These are phyloP conservation scores for Rhododendron molle DNA, from an alignment of 148 eudicot genomes.

Conservation along the genomic window DNA sequence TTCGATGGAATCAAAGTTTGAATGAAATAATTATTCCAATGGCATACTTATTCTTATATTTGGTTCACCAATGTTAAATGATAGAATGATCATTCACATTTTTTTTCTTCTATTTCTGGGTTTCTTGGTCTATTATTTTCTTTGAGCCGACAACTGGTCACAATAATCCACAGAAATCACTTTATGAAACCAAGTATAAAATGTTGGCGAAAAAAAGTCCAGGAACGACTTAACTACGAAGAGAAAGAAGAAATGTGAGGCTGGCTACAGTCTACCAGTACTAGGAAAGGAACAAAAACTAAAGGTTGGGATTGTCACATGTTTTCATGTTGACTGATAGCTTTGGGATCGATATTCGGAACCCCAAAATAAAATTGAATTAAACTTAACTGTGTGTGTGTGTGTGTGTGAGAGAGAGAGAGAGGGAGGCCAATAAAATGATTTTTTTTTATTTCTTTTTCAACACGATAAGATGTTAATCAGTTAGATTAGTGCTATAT, in stretches of 20 bases:
- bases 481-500: too few relatives aligned
- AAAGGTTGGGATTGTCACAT: background rate
- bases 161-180: background rate
- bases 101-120: background rate
- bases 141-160: background rate
- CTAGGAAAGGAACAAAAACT: background rate
- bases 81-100: too few relatives aligned
- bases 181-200: background rate
- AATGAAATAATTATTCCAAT: too few relatives aligned
- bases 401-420: too few relatives aligned
- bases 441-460: too few relatives aligned
- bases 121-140: too few relatives aligned
- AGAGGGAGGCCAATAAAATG: too few relatives aligned
- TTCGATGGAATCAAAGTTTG: too few relatives aligned
- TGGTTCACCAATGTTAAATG: too few relatives aligned
- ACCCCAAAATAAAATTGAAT: background rate
- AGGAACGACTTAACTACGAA: background rate
- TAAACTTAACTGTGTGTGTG: too few relatives aligned
- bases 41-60: too few relatives aligned
- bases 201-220: background rate
- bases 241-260: background rate
- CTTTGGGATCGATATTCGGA: background rate
- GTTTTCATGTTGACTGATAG: constrained; percentile 5
- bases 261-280: background rate
- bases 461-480: too few relatives aligned